These are phyloP conservation scores for Mycena indigotica DNA, from an alignment of 768 basidiomycete genomes.

Conservation along the genomic window DNA sequence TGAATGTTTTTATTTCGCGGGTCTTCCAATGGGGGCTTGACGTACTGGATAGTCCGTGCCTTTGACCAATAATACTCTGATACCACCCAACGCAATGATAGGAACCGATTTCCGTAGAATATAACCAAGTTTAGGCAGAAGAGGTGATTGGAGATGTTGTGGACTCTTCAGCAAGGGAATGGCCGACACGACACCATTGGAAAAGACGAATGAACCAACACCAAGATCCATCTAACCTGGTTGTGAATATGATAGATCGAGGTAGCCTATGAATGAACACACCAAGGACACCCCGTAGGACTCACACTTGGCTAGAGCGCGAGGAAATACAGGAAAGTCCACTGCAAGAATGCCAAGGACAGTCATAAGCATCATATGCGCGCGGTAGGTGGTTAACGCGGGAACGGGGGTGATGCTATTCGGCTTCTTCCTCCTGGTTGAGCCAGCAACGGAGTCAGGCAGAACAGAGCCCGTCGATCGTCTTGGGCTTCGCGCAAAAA, in stretches of 20 bases:
- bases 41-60: conserved; percentile 91
- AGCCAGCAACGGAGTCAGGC: conserved; percentile 38
- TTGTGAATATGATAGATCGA: neutral
- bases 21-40: neutral
- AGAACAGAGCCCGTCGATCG: conserved; percentile 40
- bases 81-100: conserved; percentile 69
- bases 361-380: conserved; percentile 96
- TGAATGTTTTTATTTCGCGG: neutral
- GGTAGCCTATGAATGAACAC: conserved; percentile 28
- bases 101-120: conserved; percentile 65
- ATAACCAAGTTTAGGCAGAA: conserved; percentile 51
- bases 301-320: conserved; percentile 88
- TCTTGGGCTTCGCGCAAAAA: conserved; percentile 46
- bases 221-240: conserved; percentile 91
- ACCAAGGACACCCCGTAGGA: conserved; percentile 94
- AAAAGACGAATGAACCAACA: conserved; percentile 96
- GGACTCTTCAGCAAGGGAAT: conserved; percentile 74
- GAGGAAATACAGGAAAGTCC: conserved; percentile 92
- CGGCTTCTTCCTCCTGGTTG: conserved; percentile 20
- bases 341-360: conserved; percentile 90
- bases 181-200: conserved; percentile 90
- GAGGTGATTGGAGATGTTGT: conserved; percentile 48
- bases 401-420: conserved; percentile 54
- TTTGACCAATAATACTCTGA: conserved; percentile 86
- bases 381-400: conserved; percentile 83